These are phyloP conservation scores for Venturia nashicola DNA, from an alignment of 2,329 filamentous ascomycete species.

Conservation along the genomic window DNA sequence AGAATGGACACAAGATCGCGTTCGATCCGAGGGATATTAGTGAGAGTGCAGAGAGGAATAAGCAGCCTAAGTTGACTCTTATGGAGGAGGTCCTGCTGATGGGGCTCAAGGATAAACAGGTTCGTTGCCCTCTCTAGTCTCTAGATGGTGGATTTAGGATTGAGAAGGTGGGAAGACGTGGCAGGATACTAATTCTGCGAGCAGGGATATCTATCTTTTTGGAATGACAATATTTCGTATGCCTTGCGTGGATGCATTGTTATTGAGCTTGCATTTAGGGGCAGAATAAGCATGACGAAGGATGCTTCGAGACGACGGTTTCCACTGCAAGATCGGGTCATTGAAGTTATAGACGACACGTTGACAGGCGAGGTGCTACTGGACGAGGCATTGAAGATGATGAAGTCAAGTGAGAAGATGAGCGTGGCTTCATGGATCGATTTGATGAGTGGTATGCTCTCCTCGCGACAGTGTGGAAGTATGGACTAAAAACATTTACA, in stretches of 20 bases:
- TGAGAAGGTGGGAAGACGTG: not conserved
- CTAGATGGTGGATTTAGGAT: not conserved
- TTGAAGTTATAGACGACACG: constrained; percentile 95
- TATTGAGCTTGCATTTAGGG: constrained; percentile 89
- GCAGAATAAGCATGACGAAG: constrained; percentile 97
- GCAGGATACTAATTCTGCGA: constrained; percentile 6
- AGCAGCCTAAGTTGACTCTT: constrained; percentile 94
- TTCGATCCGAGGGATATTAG: constrained; percentile 95
- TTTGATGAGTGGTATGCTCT: constrained; percentile 76
- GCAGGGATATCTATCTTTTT: constrained; percentile 95
- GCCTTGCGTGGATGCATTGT: constrained; percentile 96
- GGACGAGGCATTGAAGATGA: constrained; percentile 98
- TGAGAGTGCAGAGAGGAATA: constrained; percentile 90
- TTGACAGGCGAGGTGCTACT: constrained; percentile 93
- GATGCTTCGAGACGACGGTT: constrained; percentile 86
- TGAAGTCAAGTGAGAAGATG: constrained; percentile 99
- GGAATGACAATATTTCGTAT: constrained; percentile 99
- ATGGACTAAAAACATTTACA: constrained; percentile 28
- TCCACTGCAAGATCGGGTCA: constrained; percentile 80
- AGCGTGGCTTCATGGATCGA: constrained; percentile 99
- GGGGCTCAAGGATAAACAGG: constrained; percentile 97
- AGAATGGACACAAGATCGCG: constrained; percentile 97
- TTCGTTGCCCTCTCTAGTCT: constrained; percentile 30
- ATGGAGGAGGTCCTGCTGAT: constrained; percentile 97
- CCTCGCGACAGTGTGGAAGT: not conserved